Evolutionary conservation across 257 asterid genomes (phyloP).

Genomic region (Solanum ahanhuiri): DNA sequence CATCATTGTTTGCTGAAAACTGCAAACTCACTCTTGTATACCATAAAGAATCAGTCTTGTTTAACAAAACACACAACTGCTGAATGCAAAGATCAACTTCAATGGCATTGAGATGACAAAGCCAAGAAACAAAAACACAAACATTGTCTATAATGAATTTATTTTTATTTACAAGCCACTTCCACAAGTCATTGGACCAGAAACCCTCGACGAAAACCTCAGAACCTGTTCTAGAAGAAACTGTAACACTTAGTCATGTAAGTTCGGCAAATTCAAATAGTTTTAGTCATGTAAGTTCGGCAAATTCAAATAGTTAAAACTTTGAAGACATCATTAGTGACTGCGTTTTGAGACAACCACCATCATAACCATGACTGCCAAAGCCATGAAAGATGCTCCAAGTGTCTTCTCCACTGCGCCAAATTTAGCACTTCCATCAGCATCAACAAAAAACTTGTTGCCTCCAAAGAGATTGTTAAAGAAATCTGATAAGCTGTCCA

Average conservation of each 20-base stretch:
- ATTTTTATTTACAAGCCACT: background rate
- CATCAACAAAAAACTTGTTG: background rate
- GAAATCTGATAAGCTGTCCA: constrained; percentile 49
- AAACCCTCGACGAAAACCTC: background rate
- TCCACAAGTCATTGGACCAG: background rate
- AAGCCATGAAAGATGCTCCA: constrained; percentile 49
- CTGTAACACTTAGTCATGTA: background rate
- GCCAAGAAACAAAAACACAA: background rate
- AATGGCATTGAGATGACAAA: background rate
- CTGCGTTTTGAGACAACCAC: constrained; percentile 26
- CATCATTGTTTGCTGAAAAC: background rate
- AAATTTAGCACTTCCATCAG: constrained; percentile 23
- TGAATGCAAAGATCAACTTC: background rate
- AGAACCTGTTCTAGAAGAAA: background rate
- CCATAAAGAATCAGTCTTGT: background rate
- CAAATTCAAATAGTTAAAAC: constrained; percentile 8
- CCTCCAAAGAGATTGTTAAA: constrained; percentile 50
- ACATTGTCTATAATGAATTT: background rate
- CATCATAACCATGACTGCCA: constrained; percentile 48
- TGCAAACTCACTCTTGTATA: background rate
- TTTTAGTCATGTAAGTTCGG: constrained; percentile 5
- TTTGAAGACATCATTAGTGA: background rate
- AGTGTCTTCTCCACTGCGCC: constrained; percentile 19
- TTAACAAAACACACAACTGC: background rate
- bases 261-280: constrained; percentile 15